Evolutionary conservation across 306 rosid genomes (phyloP).

Genomic region (Gastrolobium villosum): DNA sequence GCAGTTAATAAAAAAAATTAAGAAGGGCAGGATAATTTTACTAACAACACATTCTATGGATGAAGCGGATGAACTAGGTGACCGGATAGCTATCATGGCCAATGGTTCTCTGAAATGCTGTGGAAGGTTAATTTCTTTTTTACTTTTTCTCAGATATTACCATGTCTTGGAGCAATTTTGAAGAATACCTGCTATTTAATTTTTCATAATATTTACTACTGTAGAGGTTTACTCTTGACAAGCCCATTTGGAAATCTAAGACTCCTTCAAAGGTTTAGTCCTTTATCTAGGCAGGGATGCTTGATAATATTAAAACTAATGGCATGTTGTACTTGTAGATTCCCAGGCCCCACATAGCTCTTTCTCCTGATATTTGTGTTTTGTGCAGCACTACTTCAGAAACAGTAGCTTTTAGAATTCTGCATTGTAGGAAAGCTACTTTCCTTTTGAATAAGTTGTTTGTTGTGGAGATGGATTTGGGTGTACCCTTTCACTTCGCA

Average conservation of each 20-base stretch:
- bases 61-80: slow-evolving; percentile 98
- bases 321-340: not conserved
- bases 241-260: not conserved
- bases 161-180: slow-evolving; percentile 20
- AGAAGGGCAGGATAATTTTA: slow-evolving; percentile 93
- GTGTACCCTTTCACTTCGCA: not conserved
- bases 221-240: not conserved
- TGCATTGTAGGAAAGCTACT: not conserved
- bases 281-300: not conserved
- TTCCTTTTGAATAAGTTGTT: not conserved
- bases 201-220: not conserved
- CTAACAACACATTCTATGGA: slow-evolving; percentile 99
- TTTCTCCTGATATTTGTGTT: slow-evolving; percentile 5
- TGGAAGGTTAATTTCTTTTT: slow-evolving; percentile 73
- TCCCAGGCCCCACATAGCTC: not conserved
- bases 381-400: not conserved
- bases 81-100: slow-evolving; percentile 98
- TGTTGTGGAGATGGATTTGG: not conserved
- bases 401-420: not conserved
- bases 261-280: slow-evolving; percentile 6
- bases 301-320: not conserved
- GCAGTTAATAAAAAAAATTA: slow-evolving; percentile 92
- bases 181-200: slow-evolving; percentile 11
- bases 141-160: slow-evolving; percentile 1
- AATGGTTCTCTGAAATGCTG: slow-evolving; percentile 96